These are phyloP conservation scores for Globisporangium splendens DNA, from an alignment of 352 stramenopile species.

Conservation along the genomic window DNA sequence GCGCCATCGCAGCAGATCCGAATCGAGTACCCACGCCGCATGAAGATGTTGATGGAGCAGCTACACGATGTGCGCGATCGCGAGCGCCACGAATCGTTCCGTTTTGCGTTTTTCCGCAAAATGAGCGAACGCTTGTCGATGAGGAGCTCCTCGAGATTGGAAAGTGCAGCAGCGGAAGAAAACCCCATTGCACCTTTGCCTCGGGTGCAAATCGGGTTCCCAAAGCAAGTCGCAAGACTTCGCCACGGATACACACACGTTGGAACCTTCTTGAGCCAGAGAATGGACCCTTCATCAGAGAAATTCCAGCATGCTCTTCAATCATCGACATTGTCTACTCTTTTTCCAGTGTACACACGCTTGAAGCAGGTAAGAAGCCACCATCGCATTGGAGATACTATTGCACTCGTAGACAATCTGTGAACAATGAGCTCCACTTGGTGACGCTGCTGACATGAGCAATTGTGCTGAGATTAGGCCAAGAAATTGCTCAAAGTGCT, in stretches of 20 bases:
- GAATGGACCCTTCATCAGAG: constrained; percentile 21
- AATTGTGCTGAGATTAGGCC: constrained; percentile 18
- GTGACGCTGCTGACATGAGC: no score
- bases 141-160: neutral
- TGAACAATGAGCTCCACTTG: no score
- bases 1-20: constrained; percentile 4
- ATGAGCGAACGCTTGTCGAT: constrained; percentile 46
- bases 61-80: constrained; percentile 26
- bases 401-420: no score
- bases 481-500: constrained; percentile 38
- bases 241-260: constrained; percentile 29
- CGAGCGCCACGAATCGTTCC: constrained; percentile 33
- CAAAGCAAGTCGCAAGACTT: constrained; percentile 31
- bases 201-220: constrained; percentile 31
- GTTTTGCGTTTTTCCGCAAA: constrained; percentile 43
- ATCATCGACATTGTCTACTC: constrained; percentile 27
- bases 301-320: constrained; percentile 25
- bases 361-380: constrained; percentile 36
- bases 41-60: constrained; percentile 41
- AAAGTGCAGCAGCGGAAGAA: no score
- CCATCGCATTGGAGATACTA: no score
- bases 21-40: constrained; percentile 47
- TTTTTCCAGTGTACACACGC: constrained; percentile 48
- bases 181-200: constrained; percentile 9
- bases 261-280: constrained; percentile 27